phyloP scores from a whole-genome alignment of 805 yeast species.

The Saccharomycopsis fermentans region DNA sequence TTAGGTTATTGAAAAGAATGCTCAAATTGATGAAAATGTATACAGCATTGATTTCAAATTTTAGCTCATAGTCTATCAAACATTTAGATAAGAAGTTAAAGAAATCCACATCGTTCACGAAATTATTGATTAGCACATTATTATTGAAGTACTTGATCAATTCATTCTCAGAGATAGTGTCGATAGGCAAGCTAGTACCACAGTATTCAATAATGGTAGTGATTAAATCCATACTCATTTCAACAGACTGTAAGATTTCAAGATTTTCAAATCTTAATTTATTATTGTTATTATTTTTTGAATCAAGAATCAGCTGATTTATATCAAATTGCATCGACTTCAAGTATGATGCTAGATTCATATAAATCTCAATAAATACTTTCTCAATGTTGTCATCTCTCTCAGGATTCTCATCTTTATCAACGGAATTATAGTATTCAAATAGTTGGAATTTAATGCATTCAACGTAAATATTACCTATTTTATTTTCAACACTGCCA shows the following conservation, averaged over 20 bases:
- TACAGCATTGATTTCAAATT: conserved; percentile 13
- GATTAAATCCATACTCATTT: conserved; percentile 62
- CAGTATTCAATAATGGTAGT: conserved; percentile 61
- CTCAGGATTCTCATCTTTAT: not conserved
- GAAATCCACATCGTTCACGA: conserved; percentile 3
- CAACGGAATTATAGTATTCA: conserved; percentile 22
- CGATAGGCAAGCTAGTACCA: conserved; percentile 26
- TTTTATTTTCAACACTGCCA: conserved; percentile 19
- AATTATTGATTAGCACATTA: conserved; percentile 3
- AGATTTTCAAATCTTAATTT: conserved; percentile 25
- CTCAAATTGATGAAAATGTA: conserved; percentile 16
- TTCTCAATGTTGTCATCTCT: conserved; percentile 8
- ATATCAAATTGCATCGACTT: not conserved
- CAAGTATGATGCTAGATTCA: conserved; percentile 8
- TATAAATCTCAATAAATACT: conserved; percentile 17
- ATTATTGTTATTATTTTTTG: not conserved
- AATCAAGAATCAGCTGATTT: not conserved
- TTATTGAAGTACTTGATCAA: conserved; percentile 16
- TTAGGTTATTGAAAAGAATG: conserved; percentile 6
- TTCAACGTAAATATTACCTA: conserved; percentile 30
- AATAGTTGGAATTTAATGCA: conserved; percentile 34
- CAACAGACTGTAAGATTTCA: conserved; percentile 45
- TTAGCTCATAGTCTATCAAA: conserved; percentile 3
- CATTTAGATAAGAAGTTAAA: not conserved
- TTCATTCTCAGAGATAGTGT: conserved; percentile 14